Base-by-base conservation (phyloP, 1,139 yeast species). In the Blastobotrys capitulatus region DNA sequence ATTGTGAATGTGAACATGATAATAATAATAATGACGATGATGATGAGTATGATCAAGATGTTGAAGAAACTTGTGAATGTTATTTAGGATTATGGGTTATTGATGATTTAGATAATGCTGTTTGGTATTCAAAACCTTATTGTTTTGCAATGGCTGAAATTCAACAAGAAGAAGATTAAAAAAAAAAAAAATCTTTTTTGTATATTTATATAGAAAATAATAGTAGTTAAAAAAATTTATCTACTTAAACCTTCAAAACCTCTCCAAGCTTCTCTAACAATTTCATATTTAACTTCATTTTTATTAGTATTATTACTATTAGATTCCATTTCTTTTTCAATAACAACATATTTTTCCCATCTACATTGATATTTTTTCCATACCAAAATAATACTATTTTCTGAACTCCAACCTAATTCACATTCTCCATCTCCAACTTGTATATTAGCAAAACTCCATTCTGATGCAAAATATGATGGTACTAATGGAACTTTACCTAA, bases 361-460 rank as follows among this genome's bases (percentile, higher is more conserved):
- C 82, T 80, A 26, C 83, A 81, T 56, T 79, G 76, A 41, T 70
- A 69, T 53, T 79, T 76, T 22, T 56, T 56, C 96, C 97, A 89
- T 2, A 90, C 67, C 1, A 86, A 74, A 1, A 86, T 72, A 7
- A 87, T 70, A 13, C 81, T 72, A 55, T 78, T 84, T 56, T 83
- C 85, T 12, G 82, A 81, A 1, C 82, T 73, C 96, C 96, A 87
- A 1, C 94, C 96, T 36, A 90, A 58, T 0, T 79, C 78, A 0
- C 96, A 94, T 57, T 64, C 58, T 63, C 56, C 54, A 8, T 67
- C 67, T 16, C 60, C 58, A 35, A 89, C 78, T 57, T 85, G 84
- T n/a, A 80, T 74, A 0, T 90, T 83, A 46, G 89, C 88, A 69
- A 85, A 86, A 42, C 95, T 83, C 97, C 97, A 90, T 13, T 86